phyloP scores from a whole-genome alignment of 2,329 filamentous ascomycete species.

The Fusarium sp. region DNA sequence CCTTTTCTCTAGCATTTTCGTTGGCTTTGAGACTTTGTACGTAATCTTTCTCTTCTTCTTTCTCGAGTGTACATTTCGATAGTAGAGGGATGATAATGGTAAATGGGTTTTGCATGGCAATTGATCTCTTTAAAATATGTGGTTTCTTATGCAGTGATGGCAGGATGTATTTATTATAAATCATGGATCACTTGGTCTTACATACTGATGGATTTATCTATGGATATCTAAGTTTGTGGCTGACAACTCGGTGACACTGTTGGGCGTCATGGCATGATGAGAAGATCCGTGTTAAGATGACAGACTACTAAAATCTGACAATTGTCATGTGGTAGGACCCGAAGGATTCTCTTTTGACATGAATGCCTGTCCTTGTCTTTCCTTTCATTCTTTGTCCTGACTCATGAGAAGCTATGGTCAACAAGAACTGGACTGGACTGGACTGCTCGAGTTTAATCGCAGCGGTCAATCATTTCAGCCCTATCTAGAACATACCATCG shows the following conservation, averaged over 20 bases:
- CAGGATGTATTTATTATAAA: not conserved
- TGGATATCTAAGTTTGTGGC: constrained; percentile 12
- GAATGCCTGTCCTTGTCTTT: not conserved
- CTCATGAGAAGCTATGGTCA: not conserved
- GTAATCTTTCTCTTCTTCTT: constrained; percentile 36
- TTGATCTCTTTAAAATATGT: not conserved
- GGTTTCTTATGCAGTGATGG: constrained; percentile 1
- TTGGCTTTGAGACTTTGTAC: constrained; percentile 35
- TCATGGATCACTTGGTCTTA: not conserved
- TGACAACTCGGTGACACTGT: constrained; percentile 2
- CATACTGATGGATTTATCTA: not conserved
- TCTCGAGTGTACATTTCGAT: constrained; percentile 42
- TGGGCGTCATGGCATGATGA: constrained; percentile 2
- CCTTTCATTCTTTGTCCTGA: not conserved
- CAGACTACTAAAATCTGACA: constrained; percentile 17
- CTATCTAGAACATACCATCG: constrained; percentile 3
- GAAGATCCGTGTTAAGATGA: constrained; percentile 8
- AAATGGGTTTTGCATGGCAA: constrained; percentile 24
- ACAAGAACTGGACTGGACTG: not conserved
- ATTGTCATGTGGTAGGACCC: constrained; percentile 1
- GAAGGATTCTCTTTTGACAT: not conserved
- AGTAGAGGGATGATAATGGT: constrained; percentile 29
- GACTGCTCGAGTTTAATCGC: not conserved
- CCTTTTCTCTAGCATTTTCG: constrained; percentile 30
- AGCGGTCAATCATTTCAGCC: constrained; percentile 48